Evolutionary conservation across 495 filamentous ascomycete species (phyloP).

Genomic region (Trichoderma gamsii): DNA sequence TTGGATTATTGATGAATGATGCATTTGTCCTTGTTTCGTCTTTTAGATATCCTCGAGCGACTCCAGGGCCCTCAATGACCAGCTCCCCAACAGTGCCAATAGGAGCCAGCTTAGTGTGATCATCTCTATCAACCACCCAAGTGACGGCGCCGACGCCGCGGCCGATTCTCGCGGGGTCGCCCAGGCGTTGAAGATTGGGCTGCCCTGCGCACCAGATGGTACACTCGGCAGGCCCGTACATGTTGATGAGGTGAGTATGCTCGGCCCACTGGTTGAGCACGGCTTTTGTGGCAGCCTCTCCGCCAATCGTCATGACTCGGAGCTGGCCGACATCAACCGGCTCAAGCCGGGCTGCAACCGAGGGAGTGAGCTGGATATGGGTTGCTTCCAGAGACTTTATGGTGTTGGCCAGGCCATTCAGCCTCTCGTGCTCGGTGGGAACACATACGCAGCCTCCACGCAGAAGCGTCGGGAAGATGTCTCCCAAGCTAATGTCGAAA

Average conservation of each 20-base stretch:
- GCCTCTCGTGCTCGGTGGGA: constrained; percentile 36
- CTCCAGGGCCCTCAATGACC: constrained; percentile 39
- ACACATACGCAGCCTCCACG: constrained; percentile 46
- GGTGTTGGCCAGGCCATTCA: constrained; percentile 32
- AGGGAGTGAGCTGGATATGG: constrained; percentile 43
- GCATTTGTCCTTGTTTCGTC: neutral
- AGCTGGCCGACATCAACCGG: constrained; percentile 31
- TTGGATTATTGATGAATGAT: neutral
- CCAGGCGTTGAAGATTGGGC: constrained; percentile 2
- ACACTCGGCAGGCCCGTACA: constrained; percentile 40
- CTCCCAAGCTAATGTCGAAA: constrained; percentile 61
- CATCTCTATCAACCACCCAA: constrained; percentile 41
- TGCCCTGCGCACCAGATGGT: constrained; percentile 33
- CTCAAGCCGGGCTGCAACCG: constrained; percentile 38
- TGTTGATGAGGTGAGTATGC: constrained; percentile 38
- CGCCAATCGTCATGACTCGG: constrained; percentile 33
- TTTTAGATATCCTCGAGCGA: constrained; percentile 25
- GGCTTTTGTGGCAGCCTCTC: neutral
- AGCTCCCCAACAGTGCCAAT: constrained; percentile 45
- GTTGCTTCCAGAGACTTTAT: constrained; percentile 43
- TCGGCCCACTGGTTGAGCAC: constrained; percentile 35
- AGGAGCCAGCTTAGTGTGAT: constrained; percentile 39
- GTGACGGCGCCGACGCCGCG: constrained; percentile 39
- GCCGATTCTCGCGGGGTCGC: constrained; percentile 33
- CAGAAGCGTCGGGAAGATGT: constrained; percentile 60